A percentile compares a stretch with the other conserved stretches of the same genome.
Conservation (phyloP, 148 eudicot genomes). For the Spergularia bocconei region DNA sequence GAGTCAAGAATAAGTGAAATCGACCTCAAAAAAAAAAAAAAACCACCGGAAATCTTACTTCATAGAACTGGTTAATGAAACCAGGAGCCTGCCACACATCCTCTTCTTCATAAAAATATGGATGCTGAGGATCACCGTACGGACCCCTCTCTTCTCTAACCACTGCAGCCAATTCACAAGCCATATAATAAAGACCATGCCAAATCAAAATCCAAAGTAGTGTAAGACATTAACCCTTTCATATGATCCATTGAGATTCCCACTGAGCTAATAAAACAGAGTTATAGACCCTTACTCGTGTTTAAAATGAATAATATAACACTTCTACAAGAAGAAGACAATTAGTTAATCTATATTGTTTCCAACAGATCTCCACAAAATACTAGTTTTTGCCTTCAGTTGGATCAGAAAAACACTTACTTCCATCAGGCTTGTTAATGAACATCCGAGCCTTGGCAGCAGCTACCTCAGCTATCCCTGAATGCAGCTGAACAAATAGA, state of each 20-base stretch:
- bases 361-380: no score
- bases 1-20: neutral
- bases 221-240: neutral
- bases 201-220: neutral
- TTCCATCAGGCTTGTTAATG: constrained; percentile 93
- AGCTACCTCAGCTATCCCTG: constrained; percentile 93
- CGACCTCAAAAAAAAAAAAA: no score
- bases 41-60: constrained; percentile 35
- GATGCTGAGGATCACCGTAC: constrained; percentile 94
- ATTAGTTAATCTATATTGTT: no score
- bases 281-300: neutral
- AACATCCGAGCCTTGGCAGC: constrained; percentile 98
- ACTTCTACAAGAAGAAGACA: no score
- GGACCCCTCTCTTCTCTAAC: constrained; percentile 92
- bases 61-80: constrained; percentile 90
- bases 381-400: neutral
- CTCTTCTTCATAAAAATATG: constrained; percentile 85
- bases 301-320: no score
- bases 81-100: constrained; percentile 99
- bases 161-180: constrained; percentile 45
- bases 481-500: constrained; percentile 62
- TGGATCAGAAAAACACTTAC: constrained; percentile 36
- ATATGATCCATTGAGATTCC: neutral
- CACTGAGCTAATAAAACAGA: neutral
- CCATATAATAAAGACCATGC: no score